Conservation (phyloP, 192 early-diverging fungal genomes). For the Anaeromyces robustus region DNA sequence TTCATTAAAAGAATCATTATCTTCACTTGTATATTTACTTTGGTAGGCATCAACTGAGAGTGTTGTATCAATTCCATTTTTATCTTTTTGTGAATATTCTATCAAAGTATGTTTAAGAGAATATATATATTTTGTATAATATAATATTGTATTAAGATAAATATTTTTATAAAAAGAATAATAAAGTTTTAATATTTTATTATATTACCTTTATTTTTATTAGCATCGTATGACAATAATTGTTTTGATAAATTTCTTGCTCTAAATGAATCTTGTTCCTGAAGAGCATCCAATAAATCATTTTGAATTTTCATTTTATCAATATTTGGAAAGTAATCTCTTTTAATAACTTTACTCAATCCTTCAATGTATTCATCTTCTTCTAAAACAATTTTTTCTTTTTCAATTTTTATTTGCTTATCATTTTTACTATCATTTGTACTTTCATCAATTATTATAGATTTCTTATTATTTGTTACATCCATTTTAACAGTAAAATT, state of each 20-base stretch:
- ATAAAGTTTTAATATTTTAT: not conserved
- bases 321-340: slow-evolving; percentile 69
- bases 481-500: not conserved
- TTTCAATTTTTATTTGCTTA: not conserved
- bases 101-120: too few relatives aligned
- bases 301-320: slow-evolving; percentile 36
- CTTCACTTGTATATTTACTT: slow-evolving; percentile 56
- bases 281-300: slow-evolving; percentile 33
- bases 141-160: too few relatives aligned
- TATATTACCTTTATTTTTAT: not conserved
- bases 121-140: too few relatives aligned
- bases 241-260: not conserved
- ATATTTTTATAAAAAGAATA: not conserved
- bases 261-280: slow-evolving; percentile 12
- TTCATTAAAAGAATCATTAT: slow-evolving; percentile 60
- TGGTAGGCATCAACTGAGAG: slow-evolving; percentile 59
- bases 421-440: not conserved
- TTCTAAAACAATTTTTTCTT: slow-evolving; percentile 14
- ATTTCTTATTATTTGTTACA: too few relatives aligned
- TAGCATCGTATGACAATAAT: not conserved
- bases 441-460: too few relatives aligned
- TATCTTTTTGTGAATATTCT: not conserved
- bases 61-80: slow-evolving; percentile 20
- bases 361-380: slow-evolving; percentile 65
- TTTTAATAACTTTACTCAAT: slow-evolving; percentile 58